Conservation (phyloP, 371 early-diverging fungal genomes). For the Chytridium lagenaria region DNA sequence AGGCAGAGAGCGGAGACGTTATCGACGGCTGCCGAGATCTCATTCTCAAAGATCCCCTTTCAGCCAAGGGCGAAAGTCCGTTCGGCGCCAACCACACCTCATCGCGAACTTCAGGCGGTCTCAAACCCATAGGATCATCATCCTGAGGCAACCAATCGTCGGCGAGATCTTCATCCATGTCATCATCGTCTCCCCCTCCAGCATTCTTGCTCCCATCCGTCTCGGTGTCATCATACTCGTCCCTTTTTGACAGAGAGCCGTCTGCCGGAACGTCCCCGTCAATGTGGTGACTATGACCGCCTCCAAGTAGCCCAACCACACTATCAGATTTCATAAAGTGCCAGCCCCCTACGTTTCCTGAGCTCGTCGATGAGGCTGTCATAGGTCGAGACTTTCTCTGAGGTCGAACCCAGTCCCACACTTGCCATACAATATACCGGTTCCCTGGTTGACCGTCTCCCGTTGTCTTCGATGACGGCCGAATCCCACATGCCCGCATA, state of each 20-base stretch:
- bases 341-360: conserved; percentile 3
- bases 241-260: not conserved
- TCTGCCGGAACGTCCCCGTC: not conserved
- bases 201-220: not conserved
- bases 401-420: conserved; percentile 16
- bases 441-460: not conserved
- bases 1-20: not conserved
- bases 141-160: conserved; percentile 16
- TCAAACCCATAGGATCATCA: conserved; percentile 15
- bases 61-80: not conserved
- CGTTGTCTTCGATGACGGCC: not conserved
- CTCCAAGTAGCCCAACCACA: not conserved
- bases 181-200: not conserved
- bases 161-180: not conserved
- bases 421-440: conserved; percentile 13
- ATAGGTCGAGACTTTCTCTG: not conserved
- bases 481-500: not conserved
- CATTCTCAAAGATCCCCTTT: conserved; percentile 12
- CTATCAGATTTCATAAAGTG: not conserved
- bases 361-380: not conserved
- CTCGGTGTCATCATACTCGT: not conserved
- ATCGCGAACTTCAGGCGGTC: conserved; percentile 6
- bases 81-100: conserved; percentile 16
- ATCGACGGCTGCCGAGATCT: conserved; percentile 1
- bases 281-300: not conserved